These are phyloP conservation scores for Aethionema arabicum DNA, from an alignment of 345 rosid species.

Conservation along the genomic window DNA sequence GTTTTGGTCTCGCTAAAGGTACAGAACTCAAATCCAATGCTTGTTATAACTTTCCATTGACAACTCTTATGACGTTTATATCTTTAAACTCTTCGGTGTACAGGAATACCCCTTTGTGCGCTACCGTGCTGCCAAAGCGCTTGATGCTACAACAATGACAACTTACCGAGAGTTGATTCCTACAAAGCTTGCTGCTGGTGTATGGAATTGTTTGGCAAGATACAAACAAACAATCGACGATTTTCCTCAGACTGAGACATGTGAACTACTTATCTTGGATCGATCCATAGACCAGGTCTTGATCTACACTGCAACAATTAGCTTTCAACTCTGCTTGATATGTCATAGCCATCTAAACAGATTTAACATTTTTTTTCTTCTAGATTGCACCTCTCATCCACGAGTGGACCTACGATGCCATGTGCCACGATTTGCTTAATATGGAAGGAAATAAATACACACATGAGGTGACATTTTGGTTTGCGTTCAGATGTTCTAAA, in stretches of 20 bases:
- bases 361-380: slow-evolving; percentile 25
- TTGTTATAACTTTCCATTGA: slow-evolving; percentile 20
- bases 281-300: slow-evolving; percentile 93
- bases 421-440: slow-evolving; percentile 87
- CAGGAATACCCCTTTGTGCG: slow-evolving; percentile 96
- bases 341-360: slow-evolving; percentile 1
- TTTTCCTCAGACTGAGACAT: slow-evolving; percentile 90
- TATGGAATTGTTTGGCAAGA: slow-evolving; percentile 78
- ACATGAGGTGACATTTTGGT: slow-evolving; percentile 65
- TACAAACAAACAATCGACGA: slow-evolving; percentile 68
- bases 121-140: slow-evolving; percentile 86
- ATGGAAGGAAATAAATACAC: slow-evolving; percentile 95
- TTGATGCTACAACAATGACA: slow-evolving; percentile 92
- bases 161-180: slow-evolving; percentile 84
- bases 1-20: slow-evolving; percentile 95
- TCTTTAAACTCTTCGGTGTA: slow-evolving; percentile 23
- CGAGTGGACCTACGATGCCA: slow-evolving; percentile 99
- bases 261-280: slow-evolving; percentile 89
- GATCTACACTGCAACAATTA: slow-evolving; percentile 6
- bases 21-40: slow-evolving; percentile 29
- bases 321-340: slow-evolving; percentile 11
- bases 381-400: slow-evolving; percentile 98
- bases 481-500: slow-evolving; percentile 18
- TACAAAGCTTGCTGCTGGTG: slow-evolving; percentile 94
- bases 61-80: slow-evolving; percentile 16